Conservation (phyloP, 2,329 filamentous ascomycete species). For the Pyricularia grisea region DNA sequence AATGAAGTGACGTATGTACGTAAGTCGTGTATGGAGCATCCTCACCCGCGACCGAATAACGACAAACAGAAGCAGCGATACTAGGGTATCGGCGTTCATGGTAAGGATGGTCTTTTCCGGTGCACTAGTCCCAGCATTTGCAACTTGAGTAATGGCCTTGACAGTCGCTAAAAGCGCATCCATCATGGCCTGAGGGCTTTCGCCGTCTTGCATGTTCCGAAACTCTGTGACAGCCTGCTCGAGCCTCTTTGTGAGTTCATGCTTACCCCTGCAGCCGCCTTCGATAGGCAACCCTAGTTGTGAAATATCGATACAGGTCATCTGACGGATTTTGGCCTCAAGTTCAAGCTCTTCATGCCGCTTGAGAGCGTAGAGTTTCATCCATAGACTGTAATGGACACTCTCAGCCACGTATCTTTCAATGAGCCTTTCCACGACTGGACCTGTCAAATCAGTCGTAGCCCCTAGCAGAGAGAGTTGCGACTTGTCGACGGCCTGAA, state of each 20-base stretch:
- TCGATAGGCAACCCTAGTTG: slow-evolving; percentile 86
- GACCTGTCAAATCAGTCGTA: slow-evolving; percentile 87
- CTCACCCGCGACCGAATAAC: slow-evolving; percentile 85
- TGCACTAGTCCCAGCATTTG: slow-evolving; percentile 29
- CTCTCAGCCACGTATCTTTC: slow-evolving; percentile 93
- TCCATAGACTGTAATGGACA: slow-evolving; percentile 82
- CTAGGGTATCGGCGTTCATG: slow-evolving; percentile 79
- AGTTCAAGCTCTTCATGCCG: slow-evolving; percentile 77
- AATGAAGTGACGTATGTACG: slow-evolving; percentile 96
- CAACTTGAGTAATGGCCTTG: slow-evolving; percentile 68
- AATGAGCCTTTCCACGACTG: slow-evolving; percentile 85
- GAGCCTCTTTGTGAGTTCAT: slow-evolving; percentile 69
- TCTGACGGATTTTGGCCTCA: slow-evolving; percentile 82
- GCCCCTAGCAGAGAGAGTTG: slow-evolving; percentile 86
- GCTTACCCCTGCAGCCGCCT: slow-evolving; percentile 67
- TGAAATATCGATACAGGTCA: slow-evolving; percentile 88
- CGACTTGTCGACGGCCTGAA: slow-evolving; percentile 91
- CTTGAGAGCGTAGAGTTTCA: slow-evolving; percentile 68
- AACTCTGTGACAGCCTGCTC: slow-evolving; percentile 79
- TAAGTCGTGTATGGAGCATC: slow-evolving; percentile 76
- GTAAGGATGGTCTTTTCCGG: slow-evolving; percentile 49
- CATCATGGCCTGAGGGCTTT: slow-evolving; percentile 83
- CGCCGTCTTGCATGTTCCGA: slow-evolving; percentile 68
- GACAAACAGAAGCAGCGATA: slow-evolving; percentile 83
- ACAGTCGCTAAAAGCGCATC: slow-evolving; percentile 70